phyloP scores from a whole-genome alignment of 1,284 basidiomycete genomes.

The Stereum hirsutum region DNA sequence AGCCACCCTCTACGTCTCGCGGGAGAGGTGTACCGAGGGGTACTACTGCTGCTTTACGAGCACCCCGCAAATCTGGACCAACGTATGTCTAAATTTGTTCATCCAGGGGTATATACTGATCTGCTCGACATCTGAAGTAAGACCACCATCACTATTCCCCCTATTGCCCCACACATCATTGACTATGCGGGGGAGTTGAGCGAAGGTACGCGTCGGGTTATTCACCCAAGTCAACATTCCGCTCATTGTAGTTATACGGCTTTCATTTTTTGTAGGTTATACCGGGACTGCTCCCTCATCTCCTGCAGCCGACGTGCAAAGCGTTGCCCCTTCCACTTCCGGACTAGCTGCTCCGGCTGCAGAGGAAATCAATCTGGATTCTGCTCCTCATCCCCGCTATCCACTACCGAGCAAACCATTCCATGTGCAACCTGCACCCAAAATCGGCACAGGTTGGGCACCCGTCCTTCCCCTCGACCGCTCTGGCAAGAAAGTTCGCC shows the following conservation, averaged over 20 bases:
- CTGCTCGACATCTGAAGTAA: constrained; percentile 3
- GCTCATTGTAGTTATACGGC: too few species aligned
- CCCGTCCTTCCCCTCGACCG: constrained; percentile 57
- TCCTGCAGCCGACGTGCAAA: constrained; percentile 23
- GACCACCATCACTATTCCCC: constrained; percentile 6
- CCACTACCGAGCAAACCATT: constrained; percentile 72
- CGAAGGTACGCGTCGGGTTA: constrained; percentile 26
- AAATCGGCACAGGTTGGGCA: constrained; percentile 64
- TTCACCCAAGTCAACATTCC: not conserved
- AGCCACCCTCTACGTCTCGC: too few species aligned
- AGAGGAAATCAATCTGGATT: constrained; percentile 48
- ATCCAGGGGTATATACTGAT: not conserved
- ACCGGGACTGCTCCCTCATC: constrained; percentile 36
- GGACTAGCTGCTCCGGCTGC: constrained; percentile 14
- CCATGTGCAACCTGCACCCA: constrained; percentile 65
- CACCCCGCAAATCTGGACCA: constrained; percentile 26
- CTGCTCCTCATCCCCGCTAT: constrained; percentile 55
- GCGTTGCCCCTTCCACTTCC: constrained; percentile 1
- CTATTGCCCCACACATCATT: constrained; percentile 9
- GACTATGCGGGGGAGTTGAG: constrained; percentile 29
- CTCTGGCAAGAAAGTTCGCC: constrained; percentile 46
- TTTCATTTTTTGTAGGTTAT: constrained; percentile 20
- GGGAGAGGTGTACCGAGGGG: constrained; percentile 31
- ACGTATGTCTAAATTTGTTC: constrained; percentile 24
- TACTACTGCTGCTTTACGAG: constrained; percentile 22